Conservation (phyloP, 257 asterid genomes). For the Lycium ferocissimum region DNA sequence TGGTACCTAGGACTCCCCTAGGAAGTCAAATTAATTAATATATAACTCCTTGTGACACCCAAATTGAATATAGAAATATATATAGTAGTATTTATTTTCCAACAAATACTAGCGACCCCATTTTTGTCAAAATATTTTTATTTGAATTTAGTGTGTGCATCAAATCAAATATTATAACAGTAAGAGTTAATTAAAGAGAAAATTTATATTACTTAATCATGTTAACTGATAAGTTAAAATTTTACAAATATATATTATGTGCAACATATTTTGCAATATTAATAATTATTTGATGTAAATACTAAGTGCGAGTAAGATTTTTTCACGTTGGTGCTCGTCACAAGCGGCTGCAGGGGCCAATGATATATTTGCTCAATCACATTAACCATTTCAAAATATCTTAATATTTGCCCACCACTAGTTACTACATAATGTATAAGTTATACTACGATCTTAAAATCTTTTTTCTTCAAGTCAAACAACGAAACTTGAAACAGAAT, state of each 20-base stretch:
- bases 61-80: too few relatives aligned
- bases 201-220: neutral
- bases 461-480: neutral
- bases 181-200: neutral
- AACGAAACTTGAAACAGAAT: constrained; percentile 2
- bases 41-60: neutral
- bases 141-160: neutral
- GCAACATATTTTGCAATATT: neutral
- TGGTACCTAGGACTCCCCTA: too few relatives aligned
- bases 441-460: neutral
- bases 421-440: neutral
- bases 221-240: too few relatives aligned
- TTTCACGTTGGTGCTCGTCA: too few relatives aligned
- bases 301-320: neutral
- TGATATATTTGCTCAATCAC: too few relatives aligned
- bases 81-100: neutral
- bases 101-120: neutral
- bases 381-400: neutral
- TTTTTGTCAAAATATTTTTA: neutral
- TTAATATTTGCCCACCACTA: neutral
- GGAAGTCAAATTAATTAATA: too few relatives aligned
- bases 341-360: too few relatives aligned
- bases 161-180: neutral
- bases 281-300: too few relatives aligned
- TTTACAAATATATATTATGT: too few relatives aligned